Conservation (phyloP, 768 basidiomycete species). For the Mycena leptocephala region DNA sequence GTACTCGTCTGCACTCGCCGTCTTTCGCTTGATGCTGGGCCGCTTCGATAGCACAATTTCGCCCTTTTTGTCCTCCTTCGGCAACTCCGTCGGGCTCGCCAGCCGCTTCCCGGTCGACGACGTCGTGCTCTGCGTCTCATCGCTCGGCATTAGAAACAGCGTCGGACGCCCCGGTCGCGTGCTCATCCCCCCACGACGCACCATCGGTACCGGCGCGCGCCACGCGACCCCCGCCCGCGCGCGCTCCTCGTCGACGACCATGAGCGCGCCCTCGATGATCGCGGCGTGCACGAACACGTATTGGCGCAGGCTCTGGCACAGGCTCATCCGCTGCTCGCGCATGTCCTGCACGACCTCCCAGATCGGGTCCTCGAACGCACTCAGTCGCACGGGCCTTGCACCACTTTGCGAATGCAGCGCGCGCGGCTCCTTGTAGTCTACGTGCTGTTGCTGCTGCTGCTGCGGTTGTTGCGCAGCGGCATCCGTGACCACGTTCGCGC, state of each 20-base stretch:
- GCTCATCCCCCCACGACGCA: neutral
- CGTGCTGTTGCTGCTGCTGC: conserved; percentile 41
- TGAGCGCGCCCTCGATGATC: conserved; percentile 85
- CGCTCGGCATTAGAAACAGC: conserved; percentile 29
- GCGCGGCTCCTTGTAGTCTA: conserved; percentile 78
- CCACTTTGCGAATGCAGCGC: conserved; percentile 63
- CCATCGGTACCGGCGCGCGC: conserved; percentile 22
- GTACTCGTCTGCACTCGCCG: conserved; percentile 23
- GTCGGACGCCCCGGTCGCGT: conserved; percentile 23
- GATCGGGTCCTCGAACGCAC: conserved; percentile 83
- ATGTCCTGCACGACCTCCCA: conserved; percentile 91
- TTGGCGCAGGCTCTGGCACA: conserved; percentile 95
- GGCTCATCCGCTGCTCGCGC: conserved; percentile 96
- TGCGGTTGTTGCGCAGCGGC: neutral
- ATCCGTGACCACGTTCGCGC: too few relatives aligned
- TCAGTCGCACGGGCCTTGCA: conserved; percentile 71
- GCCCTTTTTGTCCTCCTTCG: conserved; percentile 73
- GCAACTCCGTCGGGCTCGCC: conserved; percentile 81
- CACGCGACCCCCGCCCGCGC: conserved; percentile 45
- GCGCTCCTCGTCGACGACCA: conserved; percentile 83
- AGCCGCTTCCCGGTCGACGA: conserved; percentile 73
- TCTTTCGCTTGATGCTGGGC: conserved; percentile 74
- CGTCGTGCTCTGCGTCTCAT: conserved; percentile 41
- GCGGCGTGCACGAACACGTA: conserved; percentile 95
- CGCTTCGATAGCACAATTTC: conserved; percentile 73